These are phyloP conservation scores for Corymbia calophylla DNA, from an alignment of 441 rosid species.

Conservation along the genomic window DNA sequence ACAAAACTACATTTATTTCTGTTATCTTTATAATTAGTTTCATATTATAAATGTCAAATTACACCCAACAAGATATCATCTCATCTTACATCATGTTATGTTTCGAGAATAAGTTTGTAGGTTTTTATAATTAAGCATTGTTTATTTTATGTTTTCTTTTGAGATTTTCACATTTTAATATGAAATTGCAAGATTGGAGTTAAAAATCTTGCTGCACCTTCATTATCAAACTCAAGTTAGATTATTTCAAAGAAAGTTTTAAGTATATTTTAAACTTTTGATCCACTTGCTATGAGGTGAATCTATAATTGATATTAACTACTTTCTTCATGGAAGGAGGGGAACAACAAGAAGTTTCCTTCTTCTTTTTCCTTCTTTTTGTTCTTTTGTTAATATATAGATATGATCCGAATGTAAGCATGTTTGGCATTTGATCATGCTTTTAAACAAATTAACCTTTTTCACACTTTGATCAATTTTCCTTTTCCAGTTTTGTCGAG, in stretches of 20 bases:
- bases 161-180: neutral
- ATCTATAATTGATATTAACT: neutral
- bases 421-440: neutral
- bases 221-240: neutral
- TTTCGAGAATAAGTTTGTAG: neutral
- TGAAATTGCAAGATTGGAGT: neutral
- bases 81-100: neutral
- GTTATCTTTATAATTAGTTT: neutral
- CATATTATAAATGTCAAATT: neutral
- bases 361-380: rapidly evolving
- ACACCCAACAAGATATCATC: neutral
- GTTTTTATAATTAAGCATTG: neutral
- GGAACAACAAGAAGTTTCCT: neutral
- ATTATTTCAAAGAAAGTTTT: no score
- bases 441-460: neutral
- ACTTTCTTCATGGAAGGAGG: neutral
- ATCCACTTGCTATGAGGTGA: neutral
- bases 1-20: neutral
- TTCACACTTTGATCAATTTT: neutral
- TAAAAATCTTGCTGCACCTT: neutral
- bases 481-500: neutral
- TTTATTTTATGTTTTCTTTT: neutral
- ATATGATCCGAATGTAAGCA: neutral
- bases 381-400: neutral
- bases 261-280: neutral